Base-by-base conservation (phyloP, 495 filamentous ascomycete species). In the Talaromyces thailandensis region DNA sequence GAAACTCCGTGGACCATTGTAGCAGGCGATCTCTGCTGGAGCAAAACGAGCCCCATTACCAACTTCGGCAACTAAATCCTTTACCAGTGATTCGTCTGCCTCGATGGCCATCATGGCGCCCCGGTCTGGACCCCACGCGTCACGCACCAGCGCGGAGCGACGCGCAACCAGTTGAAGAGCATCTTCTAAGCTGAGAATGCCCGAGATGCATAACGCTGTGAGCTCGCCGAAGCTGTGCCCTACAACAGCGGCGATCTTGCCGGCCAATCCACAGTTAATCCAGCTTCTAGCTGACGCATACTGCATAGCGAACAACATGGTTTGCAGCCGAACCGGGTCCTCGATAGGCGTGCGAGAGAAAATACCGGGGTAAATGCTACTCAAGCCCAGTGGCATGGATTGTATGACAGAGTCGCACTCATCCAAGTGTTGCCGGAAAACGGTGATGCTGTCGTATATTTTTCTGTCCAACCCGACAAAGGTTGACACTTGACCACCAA, bases 401-500 rank as follows among this genome's bases (percentile, higher is more conserved):
- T 52, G 2, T 70, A 60, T n/a, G n/a, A n/a, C n/a, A n/a, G n/a
- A n/a, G n/a, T 0, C 65, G 43, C 77, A 78, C 6, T 67, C 26
- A 28, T 80, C 66, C 0, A 86, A 63, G 64, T 85, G 64, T 1
- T 60, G 63, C 12, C 75, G 72, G 0, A 83, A 61, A 3, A 84
- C 21, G 0, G 61, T 62, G 1, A 72, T 58, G 0, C 60, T 48
- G 1, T 80, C 65, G 32, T 76, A 82, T 1, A 82, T 5, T 3
- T 60, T 6, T 7, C 67, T 63, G 48, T 79, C 69, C 0, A 85
- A 61, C 0, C 81, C 80, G 0, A 84, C 65, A 25, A 63, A 79
- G 0, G 62, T 75, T 0, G 77, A 79, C 0, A 75, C 66, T 62
- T 86, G 82, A 8, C 81, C 82, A 6, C 82, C 81, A 56, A 86